A percentile compares a stretch with the other conserved stretches of the same genome.
Conservation (phyloP, 768 basidiomycete species). For the Rhizopogon vesiculosus region DNA sequence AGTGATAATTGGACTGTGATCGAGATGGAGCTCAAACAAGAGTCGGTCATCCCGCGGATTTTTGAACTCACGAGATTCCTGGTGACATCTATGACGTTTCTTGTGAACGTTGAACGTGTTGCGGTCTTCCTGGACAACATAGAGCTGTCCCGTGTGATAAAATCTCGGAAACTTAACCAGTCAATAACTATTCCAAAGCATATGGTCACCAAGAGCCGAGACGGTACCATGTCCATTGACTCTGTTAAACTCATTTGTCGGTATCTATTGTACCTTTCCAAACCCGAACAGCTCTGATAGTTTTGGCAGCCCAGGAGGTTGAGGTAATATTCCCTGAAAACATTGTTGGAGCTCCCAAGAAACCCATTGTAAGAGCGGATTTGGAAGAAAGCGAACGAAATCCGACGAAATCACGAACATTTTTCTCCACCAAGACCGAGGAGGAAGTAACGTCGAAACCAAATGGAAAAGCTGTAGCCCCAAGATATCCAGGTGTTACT, state of each 20-base stretch:
- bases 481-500: background rate
- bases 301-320: background rate
- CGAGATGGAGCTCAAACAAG: slow-evolving; percentile 42
- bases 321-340: background rate
- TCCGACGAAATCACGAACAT: background rate
- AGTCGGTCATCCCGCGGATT: slow-evolving; percentile 34
- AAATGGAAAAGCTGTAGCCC: background rate
- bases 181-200: background rate
- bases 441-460: background rate
- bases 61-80: slow-evolving; percentile 46
- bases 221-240: background rate
- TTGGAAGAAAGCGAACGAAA: background rate
- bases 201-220: background rate
- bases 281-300: background rate
- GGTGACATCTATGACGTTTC: slow-evolving; percentile 45
- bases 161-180: background rate
- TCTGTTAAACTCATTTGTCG: background rate
- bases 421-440: background rate
- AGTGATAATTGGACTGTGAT: slow-evolving; percentile 38
- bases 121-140: background rate
- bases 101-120: slow-evolving; percentile 27
- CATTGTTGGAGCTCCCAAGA: background rate
- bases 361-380: background rate
- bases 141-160: background rate
- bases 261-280: background rate